phyloP scores from a whole-genome alignment of 2,329 filamentous ascomycete species.

The Diatrype stigma region DNA sequence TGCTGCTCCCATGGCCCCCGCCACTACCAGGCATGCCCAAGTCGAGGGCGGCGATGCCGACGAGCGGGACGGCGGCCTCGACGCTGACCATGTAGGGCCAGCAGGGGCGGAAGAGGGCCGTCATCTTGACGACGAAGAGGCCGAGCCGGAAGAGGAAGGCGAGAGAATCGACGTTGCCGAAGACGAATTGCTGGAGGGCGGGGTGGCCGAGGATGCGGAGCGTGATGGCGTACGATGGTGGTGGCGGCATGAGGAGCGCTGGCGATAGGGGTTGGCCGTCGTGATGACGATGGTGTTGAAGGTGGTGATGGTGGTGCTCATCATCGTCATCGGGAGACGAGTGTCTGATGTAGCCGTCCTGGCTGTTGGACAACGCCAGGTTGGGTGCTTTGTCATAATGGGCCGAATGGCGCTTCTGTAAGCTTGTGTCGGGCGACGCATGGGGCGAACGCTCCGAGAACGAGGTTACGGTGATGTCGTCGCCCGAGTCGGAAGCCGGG shows the following conservation, averaged over 20 bases:
- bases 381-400: slow-evolving; percentile 27
- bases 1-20: not conserved
- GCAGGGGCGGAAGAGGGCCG: slow-evolving; percentile 63
- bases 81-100: slow-evolving; percentile 65
- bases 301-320: slow-evolving; percentile 12
- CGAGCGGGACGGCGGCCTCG: slow-evolving; percentile 61
- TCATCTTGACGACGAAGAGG: slow-evolving; percentile 66
- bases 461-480: slow-evolving; percentile 22
- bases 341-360: slow-evolving; percentile 28
- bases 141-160: slow-evolving; percentile 46
- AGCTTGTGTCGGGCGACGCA: slow-evolving; percentile 22
- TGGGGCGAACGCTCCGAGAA: slow-evolving; percentile 23
- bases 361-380: slow-evolving; percentile 38
- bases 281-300: slow-evolving; percentile 16
- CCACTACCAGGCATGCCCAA: slow-evolving; percentile 36
- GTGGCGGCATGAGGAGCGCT: slow-evolving; percentile 11
- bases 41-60: slow-evolving; percentile 66
- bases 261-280: slow-evolving; percentile 20
- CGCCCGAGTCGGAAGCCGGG: slow-evolving; percentile 23
- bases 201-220: too few species aligned
- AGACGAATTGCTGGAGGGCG: slow-evolving; percentile 17
- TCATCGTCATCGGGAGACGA: slow-evolving; percentile 28
- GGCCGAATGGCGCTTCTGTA: slow-evolving; percentile 28
- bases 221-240: slow-evolving; percentile 30
- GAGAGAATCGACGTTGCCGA: slow-evolving; percentile 26